phyloP scores from a whole-genome alignment of 192 early-diverging fungal species.

The Spizellomyces sp. region DNA sequence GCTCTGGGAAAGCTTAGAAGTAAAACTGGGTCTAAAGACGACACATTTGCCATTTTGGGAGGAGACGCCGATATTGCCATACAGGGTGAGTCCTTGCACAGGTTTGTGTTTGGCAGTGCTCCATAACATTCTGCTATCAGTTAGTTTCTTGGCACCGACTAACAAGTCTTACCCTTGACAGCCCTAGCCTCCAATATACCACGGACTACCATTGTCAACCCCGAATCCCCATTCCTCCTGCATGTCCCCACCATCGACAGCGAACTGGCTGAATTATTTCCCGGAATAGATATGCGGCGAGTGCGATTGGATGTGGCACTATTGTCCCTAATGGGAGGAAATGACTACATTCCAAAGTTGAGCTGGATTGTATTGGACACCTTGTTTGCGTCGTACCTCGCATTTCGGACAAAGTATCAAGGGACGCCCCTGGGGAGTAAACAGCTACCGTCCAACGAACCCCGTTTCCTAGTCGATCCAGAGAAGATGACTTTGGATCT shows the following conservation, averaged over 20 bases:
- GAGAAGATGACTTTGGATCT: not conserved
- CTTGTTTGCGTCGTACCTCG: not conserved
- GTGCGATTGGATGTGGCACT: constrained; percentile 12
- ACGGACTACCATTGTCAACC: not conserved
- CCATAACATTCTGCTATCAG: not conserved
- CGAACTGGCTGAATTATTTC: not conserved
- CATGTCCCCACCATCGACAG: not conserved
- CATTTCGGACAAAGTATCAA: not conserved
- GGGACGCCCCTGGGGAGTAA: not conserved
- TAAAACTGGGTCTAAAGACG: not conserved
- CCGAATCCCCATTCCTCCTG: not conserved
- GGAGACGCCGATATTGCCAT: constrained; percentile 13
- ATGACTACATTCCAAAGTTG: constrained; percentile 11
- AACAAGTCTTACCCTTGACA: not conserved
- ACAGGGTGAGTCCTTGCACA: not conserved
- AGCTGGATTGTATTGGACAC: not conserved
- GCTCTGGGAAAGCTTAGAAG: not conserved
- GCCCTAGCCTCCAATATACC: constrained; percentile 6
- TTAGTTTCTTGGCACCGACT: not conserved
- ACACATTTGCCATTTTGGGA: constrained; percentile 11
- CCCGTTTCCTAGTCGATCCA: not conserved
- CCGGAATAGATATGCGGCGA: not conserved
- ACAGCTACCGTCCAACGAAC: no score
- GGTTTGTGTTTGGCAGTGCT: no score
- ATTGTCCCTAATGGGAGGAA: constrained; percentile 10